These are phyloP conservation scores for Polyplosphaeria fusca DNA, from an alignment of 495 filamentous ascomycete species.

Conservation along the genomic window DNA sequence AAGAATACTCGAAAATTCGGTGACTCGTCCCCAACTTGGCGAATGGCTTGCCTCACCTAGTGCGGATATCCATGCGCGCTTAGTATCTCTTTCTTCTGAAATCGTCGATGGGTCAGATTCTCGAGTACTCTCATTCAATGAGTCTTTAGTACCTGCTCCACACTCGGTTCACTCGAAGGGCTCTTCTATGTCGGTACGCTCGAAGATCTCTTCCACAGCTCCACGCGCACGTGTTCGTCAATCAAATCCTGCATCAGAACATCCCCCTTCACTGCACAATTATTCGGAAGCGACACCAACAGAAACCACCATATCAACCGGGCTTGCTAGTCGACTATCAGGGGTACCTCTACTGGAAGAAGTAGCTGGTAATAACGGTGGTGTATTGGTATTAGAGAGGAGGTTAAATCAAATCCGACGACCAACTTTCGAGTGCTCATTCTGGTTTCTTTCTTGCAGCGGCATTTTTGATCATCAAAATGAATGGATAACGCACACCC, in stretches of 20 bases:
- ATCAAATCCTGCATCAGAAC: constrained; percentile 18
- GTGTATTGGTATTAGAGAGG: constrained; percentile 25
- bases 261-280: constrained; percentile 26
- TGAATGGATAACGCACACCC: constrained; percentile 29
- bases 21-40: constrained; percentile 14
- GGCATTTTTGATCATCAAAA: constrained; percentile 23
- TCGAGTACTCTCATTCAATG: constrained; percentile 7
- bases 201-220: constrained; percentile 30
- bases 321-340: constrained; percentile 23
- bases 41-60: constrained; percentile 25
- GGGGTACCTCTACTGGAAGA: constrained; percentile 30
- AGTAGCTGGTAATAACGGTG: constrained; percentile 24
- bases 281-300: constrained; percentile 29
- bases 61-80: constrained; percentile 21
- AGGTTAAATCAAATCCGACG: constrained; percentile 4
- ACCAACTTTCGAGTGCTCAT: constrained; percentile 31
- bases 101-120: no score
- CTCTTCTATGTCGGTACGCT: no score
- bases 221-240: constrained; percentile 27
- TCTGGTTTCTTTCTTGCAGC: constrained; percentile 33
- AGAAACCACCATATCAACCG: constrained; percentile 27
- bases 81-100: constrained; percentile 24
- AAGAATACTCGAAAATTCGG: constrained; percentile 17
- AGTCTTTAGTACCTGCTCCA: not conserved
- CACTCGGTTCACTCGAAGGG: constrained; percentile 8